Base-by-base conservation (phyloP, 2,329 filamentous ascomycete species). In the Penicillium psychrosexuale region DNA sequence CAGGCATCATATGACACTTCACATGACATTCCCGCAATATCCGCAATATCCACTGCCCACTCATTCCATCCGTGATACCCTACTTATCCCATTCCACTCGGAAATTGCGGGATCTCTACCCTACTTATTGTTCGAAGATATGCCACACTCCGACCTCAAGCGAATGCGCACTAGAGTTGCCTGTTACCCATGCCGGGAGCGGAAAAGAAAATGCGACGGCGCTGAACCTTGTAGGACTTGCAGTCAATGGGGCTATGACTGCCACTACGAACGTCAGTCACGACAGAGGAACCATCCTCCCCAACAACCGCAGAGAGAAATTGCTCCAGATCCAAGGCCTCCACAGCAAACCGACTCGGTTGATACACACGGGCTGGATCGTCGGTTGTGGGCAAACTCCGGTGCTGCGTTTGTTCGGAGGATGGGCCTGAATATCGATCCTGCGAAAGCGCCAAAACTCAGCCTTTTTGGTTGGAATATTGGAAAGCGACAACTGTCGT, bases 391-490 rank as follows among this genome's bases (percentile, higher is more conserved):
- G 53, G 80, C 80, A 38, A 84, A 84, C 58, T 83, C 80, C 0
- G 80, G 79, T 0, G 77, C 81, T 0, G 79, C 80, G 0, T 84
- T 84, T 59, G 74, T 82, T 3, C 69, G 79, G 39, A 74, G 76
- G n/a, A 67, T 84, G 36, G 81, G 77, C 0, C 72, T 82, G 39
- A 75, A 77, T 38, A 69, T 84, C 3, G 80, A 84, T 62, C 77
- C 80, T 0, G 75, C 74, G 5, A 78, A 77, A 57, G 80, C 78
- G 2, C 80, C 81, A 0, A 75, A 78, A 38, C 70, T 82, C 45
- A 78, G 79, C 49, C 75, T 80, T 0, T 83, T 84, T 57, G 80
- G 77, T 0, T 84, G 81, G 81, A 84, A 84, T 61, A 63, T 76
- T 17, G 73, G 69, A n/a, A 55, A 42, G 61, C 66, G 53, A 52